Conservation (phyloP, 768 basidiomycete genomes). For the Hygrocybe punicea region DNA sequence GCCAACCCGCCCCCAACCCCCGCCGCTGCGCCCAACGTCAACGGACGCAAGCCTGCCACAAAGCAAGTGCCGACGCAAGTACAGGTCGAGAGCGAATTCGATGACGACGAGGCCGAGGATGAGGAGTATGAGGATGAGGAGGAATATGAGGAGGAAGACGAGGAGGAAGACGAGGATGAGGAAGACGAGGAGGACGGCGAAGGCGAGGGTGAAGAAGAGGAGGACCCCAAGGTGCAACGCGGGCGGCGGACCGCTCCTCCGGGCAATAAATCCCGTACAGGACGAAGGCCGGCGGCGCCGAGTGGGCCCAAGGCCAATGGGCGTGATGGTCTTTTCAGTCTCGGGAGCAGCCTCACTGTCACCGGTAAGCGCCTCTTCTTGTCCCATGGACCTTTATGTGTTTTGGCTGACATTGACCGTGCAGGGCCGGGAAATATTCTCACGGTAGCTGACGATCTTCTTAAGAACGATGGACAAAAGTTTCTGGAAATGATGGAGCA, state of each 20-base stretch:
- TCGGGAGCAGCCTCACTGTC: constrained; percentile 80
- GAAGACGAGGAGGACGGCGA: constrained; percentile 40
- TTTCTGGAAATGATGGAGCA: constrained; percentile 99
- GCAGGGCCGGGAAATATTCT: constrained; percentile 88
- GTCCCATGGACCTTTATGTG: constrained; percentile 10
- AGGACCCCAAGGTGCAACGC: constrained; percentile 31
- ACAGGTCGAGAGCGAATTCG: constrained; percentile 57
- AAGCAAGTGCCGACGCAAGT: background rate
- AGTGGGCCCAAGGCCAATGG: constrained; percentile 45
- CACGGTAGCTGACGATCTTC: constrained; percentile 95
- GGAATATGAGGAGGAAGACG: constrained; percentile 40
- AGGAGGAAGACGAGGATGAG: constrained; percentile 42
- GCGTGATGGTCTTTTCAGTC: constrained; percentile 71
- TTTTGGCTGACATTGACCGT: constrained; percentile 12
- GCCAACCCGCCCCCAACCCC: constrained; percentile 31
- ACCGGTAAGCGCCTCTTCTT: constrained; percentile 50
- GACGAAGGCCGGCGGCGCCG: constrained; percentile 6
- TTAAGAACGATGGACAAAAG: constrained; percentile 98
- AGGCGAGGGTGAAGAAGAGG: constrained; percentile 54
- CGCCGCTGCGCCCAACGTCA: background rate
- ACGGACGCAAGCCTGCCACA: constrained; percentile 4
- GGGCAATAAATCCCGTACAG: constrained; percentile 12
- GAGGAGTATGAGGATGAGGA: constrained; percentile 73
- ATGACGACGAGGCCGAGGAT: constrained; percentile 68
- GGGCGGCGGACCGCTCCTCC: constrained; percentile 29